These are phyloP conservation scores for Azolla pinnata DNA, from an alignment of 75 land plant genomes.

Conservation along the genomic window DNA sequence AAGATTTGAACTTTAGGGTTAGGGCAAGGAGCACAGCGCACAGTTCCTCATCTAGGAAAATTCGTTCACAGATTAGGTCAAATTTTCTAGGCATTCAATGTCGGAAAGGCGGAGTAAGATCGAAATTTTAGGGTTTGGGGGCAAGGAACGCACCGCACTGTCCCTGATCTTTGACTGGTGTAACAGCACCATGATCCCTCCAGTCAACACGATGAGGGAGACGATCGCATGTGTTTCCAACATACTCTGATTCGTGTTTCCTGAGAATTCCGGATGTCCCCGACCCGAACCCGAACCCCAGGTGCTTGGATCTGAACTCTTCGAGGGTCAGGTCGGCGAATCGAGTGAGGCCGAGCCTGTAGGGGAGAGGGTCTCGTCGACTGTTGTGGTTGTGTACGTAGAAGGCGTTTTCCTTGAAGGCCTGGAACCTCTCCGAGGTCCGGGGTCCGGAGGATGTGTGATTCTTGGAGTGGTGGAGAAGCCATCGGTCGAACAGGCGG, in stretches of 20 bases:
- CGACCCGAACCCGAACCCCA: neutral
- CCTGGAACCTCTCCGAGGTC: conserved; percentile 11
- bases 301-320: conserved; percentile 12
- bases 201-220: conserved; percentile 16
- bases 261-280: neutral
- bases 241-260: neutral
- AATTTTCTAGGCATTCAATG: neutral
- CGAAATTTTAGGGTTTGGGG: conserved; percentile 1
- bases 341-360: conserved; percentile 15
- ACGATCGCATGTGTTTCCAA: neutral
- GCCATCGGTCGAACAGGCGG: too few relatives aligned
- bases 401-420: conserved; percentile 28
- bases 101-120: too few relatives aligned
- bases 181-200: conserved; percentile 25
- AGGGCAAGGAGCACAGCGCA: too few relatives aligned
- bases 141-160: conserved; percentile 23
- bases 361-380: neutral
- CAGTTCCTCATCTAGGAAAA: too few relatives aligned
- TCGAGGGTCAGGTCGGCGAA: conserved; percentile 24
- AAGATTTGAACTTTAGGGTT: too few relatives aligned
- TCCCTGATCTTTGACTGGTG: conserved; percentile 27
- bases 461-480: too few relatives aligned
- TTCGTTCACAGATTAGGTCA: too few relatives aligned
- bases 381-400: conserved; percentile 15
- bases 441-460: neutral